phyloP scores from a whole-genome alignment of 352 stramenopile genomes.

The Phytophthora tubulina region DNA sequence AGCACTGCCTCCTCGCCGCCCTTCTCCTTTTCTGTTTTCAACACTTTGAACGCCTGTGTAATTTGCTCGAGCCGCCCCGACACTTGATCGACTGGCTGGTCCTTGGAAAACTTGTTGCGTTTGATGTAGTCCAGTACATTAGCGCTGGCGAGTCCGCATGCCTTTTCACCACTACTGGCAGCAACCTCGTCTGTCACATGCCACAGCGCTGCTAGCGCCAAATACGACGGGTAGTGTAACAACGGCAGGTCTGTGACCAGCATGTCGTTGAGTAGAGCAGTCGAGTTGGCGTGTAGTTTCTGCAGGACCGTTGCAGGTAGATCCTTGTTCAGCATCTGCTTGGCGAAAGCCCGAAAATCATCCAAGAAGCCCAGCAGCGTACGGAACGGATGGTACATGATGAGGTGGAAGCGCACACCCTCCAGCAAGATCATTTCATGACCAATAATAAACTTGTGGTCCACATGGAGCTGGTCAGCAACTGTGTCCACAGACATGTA shows the following conservation, averaged over 20 bases:
- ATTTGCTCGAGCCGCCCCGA: slow-evolving; percentile 49
- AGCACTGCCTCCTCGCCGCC: slow-evolving; percentile 48
- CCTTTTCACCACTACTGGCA: slow-evolving; percentile 40
- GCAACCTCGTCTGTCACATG: slow-evolving; percentile 67
- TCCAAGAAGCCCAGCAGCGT: slow-evolving; percentile 85
- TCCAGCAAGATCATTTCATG: slow-evolving; percentile 91
- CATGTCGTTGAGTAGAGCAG: slow-evolving; percentile 78
- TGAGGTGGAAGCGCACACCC: slow-evolving; percentile 89
- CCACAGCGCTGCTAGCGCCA: slow-evolving; percentile 74
- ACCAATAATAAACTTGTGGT: slow-evolving; percentile 88
- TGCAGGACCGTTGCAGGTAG: slow-evolving; percentile 73
- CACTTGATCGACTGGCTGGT: slow-evolving; percentile 52
- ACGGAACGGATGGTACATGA: slow-evolving; percentile 92
- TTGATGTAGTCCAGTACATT: slow-evolving; percentile 73
- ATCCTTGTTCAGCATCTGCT: slow-evolving; percentile 66
- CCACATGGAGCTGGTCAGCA: slow-evolving; percentile 81
- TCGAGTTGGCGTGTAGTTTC: slow-evolving; percentile 81
- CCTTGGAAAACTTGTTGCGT: slow-evolving; percentile 76
- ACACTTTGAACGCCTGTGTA: slow-evolving; percentile 38
- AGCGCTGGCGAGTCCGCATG: slow-evolving; percentile 41
- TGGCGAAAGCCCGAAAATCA: slow-evolving; percentile 80
- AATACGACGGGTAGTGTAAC: slow-evolving; percentile 67
- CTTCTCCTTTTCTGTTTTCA: slow-evolving; percentile 52
- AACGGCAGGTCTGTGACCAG: slow-evolving; percentile 81
- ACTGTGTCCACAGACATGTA: slow-evolving; percentile 91